These are phyloP conservation scores for Anisogramma anomala DNA, from an alignment of 2,329 filamentous ascomycete species.

Conservation along the genomic window DNA sequence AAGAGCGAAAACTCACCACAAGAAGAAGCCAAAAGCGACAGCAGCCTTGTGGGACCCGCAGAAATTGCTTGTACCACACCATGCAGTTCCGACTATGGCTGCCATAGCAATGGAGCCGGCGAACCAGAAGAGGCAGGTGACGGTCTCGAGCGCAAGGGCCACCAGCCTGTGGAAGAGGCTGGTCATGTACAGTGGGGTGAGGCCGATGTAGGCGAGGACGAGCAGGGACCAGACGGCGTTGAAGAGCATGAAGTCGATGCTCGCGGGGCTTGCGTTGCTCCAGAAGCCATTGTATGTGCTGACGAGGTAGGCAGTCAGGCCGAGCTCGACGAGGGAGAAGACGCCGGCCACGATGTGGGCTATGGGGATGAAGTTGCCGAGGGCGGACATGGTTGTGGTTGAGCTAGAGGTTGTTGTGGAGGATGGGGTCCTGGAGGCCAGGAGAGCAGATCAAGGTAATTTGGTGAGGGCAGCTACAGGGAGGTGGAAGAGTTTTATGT, in stretches of 20 bases:
- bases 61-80: conserved; percentile 38
- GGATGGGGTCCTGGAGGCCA: not conserved
- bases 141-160: conserved; percentile 53
- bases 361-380: conserved; percentile 46
- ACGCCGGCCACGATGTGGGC: conserved; percentile 56
- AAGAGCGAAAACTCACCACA: conserved; percentile 34
- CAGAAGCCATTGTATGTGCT: conserved; percentile 27
- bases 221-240: conserved; percentile 64
- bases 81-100: conserved; percentile 46
- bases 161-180: conserved; percentile 51
- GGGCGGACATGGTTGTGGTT: conserved; percentile 30
- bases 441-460: too few relatives aligned
- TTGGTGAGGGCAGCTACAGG: too few relatives aligned
- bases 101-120: conserved; percentile 71
- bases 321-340: conserved; percentile 64
- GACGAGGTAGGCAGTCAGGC: conserved; percentile 58
- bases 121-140: conserved; percentile 86
- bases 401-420: not conserved
- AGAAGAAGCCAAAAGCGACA: conserved; percentile 54
- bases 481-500: not conserved
- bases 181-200: conserved; percentile 53
- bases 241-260: conserved; percentile 72
- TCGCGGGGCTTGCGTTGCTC: conserved; percentile 33
- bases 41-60: conserved; percentile 54
- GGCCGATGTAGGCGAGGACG: conserved; percentile 55